A percentile compares a stretch with the other conserved stretches of the same genome.
phyloP scores from a whole-genome alignment of 164 flowering plant genomes.

The Buxus sempervirens region DNA sequence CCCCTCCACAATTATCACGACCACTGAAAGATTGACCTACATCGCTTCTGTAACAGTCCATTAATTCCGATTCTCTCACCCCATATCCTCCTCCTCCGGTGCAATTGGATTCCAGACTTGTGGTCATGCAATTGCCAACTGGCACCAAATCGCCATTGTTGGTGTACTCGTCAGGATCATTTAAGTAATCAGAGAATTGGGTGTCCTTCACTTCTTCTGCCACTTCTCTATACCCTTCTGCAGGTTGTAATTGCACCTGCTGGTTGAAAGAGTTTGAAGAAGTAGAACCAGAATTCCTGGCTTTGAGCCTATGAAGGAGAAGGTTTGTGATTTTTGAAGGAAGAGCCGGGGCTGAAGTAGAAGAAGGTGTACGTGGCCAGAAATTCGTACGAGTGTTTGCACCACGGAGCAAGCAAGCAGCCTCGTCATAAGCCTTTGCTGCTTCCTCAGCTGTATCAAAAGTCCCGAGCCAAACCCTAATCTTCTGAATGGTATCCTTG shows the following conservation, averaged over 20 bases:
- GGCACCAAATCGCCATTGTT: not conserved
- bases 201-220: slow-evolving; percentile 18
- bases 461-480: slow-evolving; percentile 58
- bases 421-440: slow-evolving; percentile 65
- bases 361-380: slow-evolving; percentile 43
- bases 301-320: slow-evolving; percentile 45
- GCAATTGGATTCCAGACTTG: slow-evolving; percentile 23
- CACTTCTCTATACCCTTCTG: slow-evolving; percentile 17
- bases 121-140: slow-evolving; percentile 4
- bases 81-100: slow-evolving; percentile 12
- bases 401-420: slow-evolving; percentile 59
- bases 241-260: slow-evolving; percentile 8
- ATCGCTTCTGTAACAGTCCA: slow-evolving; percentile 12
- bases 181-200: slow-evolving; percentile 38
- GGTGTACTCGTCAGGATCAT: slow-evolving; percentile 32
- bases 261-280: slow-evolving; percentile 1
- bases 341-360: slow-evolving; percentile 40
- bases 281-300: slow-evolving; percentile 30
- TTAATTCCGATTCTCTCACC: slow-evolving; percentile 3
- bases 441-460: slow-evolving; percentile 60
- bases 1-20: slow-evolving; percentile 10
- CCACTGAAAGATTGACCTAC: slow-evolving; percentile 9
- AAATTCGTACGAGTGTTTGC: slow-evolving; percentile 58
- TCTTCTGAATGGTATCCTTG: slow-evolving; percentile 53
- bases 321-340: slow-evolving; percentile 55